A percentile compares a stretch with the other conserved stretches of the same genome.
Conservation (phyloP, 2,329 filamentous ascomycete genomes). For the Aspergillus phoenicis region DNA sequence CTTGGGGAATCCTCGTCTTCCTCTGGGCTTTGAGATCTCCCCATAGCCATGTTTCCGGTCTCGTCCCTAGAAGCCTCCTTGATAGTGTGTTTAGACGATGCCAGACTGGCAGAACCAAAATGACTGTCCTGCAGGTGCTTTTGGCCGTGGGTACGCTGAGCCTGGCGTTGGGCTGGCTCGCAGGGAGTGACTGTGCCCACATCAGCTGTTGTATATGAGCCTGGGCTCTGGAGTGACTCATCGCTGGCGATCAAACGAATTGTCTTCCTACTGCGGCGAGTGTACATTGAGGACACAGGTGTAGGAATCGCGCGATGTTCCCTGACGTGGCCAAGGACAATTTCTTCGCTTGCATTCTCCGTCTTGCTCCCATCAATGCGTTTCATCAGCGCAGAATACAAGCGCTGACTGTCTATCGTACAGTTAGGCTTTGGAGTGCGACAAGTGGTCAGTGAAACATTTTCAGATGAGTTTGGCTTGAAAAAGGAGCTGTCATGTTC, state of each 20-base stretch:
- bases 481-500: constrained; percentile 38
- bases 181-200: constrained; percentile 27
- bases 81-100: neutral
- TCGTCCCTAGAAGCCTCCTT: constrained; percentile 24
- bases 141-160: neutral
- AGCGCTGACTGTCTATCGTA: constrained; percentile 41
- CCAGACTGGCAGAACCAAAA: too few species aligned
- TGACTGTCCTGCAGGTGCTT: neutral
- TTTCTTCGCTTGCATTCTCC: constrained; percentile 25
- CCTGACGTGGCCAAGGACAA: constrained; percentile 34
- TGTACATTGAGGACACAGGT: constrained; percentile 30
- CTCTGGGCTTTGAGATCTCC: neutral
- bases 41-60: constrained; percentile 21
- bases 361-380: constrained; percentile 35
- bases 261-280: constrained; percentile 29
- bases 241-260: constrained; percentile 37
- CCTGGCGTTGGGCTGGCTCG: constrained; percentile 10
- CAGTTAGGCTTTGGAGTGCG: constrained; percentile 23
- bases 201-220: constrained; percentile 36
- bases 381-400: constrained; percentile 49
- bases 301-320: constrained; percentile 34
- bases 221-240: constrained; percentile 32
- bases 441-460: constrained; percentile 16
- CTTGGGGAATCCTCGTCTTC: constrained; percentile 39
- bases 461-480: neutral